Base-by-base conservation (phyloP, 106 monocot genomes). In the Agapanthus africanus region DNA sequence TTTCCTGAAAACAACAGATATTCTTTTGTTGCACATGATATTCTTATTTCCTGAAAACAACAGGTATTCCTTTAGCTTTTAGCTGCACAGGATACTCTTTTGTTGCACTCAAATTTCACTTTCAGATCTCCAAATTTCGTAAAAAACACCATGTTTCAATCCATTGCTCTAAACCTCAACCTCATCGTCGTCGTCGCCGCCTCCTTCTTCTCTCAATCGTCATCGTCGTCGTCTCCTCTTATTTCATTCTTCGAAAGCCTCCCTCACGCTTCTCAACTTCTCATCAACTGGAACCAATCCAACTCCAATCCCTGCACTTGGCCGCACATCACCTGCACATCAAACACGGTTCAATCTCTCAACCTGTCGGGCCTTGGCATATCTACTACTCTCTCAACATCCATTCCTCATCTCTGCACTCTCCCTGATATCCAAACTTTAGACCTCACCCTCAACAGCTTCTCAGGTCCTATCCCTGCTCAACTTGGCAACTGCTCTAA, bases 381-480 rank as follows among this genome's bases (percentile, higher is more conserved):
- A 35, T 73, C 62, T 31, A 70, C 40, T 54, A 26, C 63, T 4
- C 71, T 76, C 62, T 57, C 75, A 7, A 26, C 50, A 71, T 82
- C 73, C 11, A 39, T 47, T 0, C 76, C 73, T 26, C 73, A 71
- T 38, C 75, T 85, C 54, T 68, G 74, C 71, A 46, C 21, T 25
- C 62, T 91, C 39, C 63, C 52, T 40, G 26, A 71, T 10, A 76
- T 91, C 31, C 7, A 13, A 27, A 40, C 59, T 21, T 65, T 91
- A 65, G 76, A 92, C 70, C 69, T 92, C 70, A 83, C 75, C 67
- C 21, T 16, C 30, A 92, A 88, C 61, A 4, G 25, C 18, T 63
- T 88, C 80, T 75, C 82, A 18, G 92, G 92, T n/a, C 2, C 59
- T 25, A 81, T 93, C 23, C 88, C 92, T 7, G 33, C 59, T 0